Evolutionary conservation across 2,329 filamentous ascomycete genomes (phyloP).

Genomic region (Exophiala calicioides): DNA sequence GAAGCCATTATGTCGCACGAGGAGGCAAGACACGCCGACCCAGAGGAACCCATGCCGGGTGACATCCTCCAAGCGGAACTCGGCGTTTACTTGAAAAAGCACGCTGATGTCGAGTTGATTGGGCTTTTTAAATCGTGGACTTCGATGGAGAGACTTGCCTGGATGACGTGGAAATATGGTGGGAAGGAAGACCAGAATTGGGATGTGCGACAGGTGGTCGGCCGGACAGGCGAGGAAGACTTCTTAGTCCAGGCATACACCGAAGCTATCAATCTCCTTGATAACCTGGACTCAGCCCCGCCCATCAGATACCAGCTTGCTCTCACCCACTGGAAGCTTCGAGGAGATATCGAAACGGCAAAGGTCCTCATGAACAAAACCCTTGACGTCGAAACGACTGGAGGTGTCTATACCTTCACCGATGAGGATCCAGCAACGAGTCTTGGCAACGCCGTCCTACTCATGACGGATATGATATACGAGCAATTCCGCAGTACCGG

Average conservation of each 20-base stretch:
- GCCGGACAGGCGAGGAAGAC: not conserved
- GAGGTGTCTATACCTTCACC: not conserved
- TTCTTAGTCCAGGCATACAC: slow-evolving; percentile 6
- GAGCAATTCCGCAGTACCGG: slow-evolving; percentile 3
- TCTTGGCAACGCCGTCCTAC: not conserved
- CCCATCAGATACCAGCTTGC: slow-evolving; percentile 5
- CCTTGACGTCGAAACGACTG: slow-evolving; percentile 3
- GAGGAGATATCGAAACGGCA: not conserved
- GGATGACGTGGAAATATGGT: slow-evolving; percentile 7
- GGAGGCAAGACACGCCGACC: slow-evolving; percentile 2
- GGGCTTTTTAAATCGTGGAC: slow-evolving; percentile 3
- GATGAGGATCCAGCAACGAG: slow-evolving; percentile 6
- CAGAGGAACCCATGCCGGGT: slow-evolving; percentile 5
- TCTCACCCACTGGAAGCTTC: not conserved
- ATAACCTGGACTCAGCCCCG: slow-evolving; percentile 1
- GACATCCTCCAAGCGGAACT: slow-evolving; percentile 2
- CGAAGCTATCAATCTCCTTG: slow-evolving; percentile 9
- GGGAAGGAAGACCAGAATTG: slow-evolving; percentile 1
- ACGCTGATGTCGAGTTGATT: slow-evolving; percentile 1
- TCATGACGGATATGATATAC: slow-evolving; percentile 5
- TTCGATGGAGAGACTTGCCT: slow-evolving; percentile 4
- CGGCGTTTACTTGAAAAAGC: not conserved
- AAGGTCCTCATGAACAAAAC: slow-evolving; percentile 8
- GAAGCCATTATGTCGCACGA: slow-evolving; percentile 4
- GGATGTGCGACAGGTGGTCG: not conserved